These are phyloP conservation scores for Aphanomyces astaci DNA, from an alignment of 352 stramenopile genomes.

Conservation along the genomic window DNA sequence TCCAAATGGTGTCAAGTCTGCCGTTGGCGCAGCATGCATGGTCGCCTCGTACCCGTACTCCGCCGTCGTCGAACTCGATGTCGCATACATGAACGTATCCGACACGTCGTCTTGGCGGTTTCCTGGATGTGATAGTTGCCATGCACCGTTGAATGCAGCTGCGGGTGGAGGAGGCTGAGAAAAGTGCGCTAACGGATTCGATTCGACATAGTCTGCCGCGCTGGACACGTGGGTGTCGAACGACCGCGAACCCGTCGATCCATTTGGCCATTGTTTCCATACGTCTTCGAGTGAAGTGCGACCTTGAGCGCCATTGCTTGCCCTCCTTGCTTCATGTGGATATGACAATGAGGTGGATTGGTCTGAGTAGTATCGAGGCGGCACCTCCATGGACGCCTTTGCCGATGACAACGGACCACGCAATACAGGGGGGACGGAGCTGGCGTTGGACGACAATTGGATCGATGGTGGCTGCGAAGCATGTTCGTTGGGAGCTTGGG, in stretches of 20 bases:
- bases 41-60: conserved; percentile 1
- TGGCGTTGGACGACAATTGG: too few species aligned
- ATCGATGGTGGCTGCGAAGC: too few species aligned
- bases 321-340: neutral
- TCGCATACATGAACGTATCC: conserved; percentile 6
- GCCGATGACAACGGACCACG: neutral
- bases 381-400: neutral
- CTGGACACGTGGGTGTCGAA: neutral
- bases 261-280: too few species aligned
- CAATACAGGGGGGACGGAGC: too few species aligned
- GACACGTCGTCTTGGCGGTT: neutral
- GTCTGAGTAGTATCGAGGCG: neutral
- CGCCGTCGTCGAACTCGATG: neutral
- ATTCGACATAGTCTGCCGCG: neutral
- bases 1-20: too few species aligned
- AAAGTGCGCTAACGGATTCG: neutral
- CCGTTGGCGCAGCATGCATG: neutral
- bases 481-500: too few species aligned
- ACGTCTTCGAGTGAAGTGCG: too few species aligned
- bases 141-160: too few species aligned
- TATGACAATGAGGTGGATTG: neutral
- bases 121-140: neutral
- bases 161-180: too few species aligned
- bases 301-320: too few species aligned
- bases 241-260: neutral